Percentiles rank a stretch among this genome's conserved stretches.
Conservation (phyloP, 2,329 filamentous ascomycete genomes). For the Lizonia empirigonia region DNA sequence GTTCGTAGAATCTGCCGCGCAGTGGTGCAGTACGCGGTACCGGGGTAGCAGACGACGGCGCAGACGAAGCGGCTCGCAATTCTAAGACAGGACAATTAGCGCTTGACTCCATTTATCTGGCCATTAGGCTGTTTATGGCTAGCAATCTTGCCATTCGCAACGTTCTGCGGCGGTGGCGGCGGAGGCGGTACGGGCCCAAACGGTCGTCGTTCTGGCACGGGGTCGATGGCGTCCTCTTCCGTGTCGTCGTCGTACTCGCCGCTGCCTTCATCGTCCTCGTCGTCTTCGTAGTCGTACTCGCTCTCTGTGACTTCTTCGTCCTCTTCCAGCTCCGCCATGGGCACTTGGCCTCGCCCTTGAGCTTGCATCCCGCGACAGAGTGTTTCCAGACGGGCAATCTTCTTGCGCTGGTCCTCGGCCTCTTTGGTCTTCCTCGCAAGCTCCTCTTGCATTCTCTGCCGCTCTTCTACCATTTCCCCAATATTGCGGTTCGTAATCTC, state of each 20-base stretch:
- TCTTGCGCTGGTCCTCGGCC: slow-evolving; percentile 78
- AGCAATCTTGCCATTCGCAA: slow-evolving; percentile 43
- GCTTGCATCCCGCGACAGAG: slow-evolving; percentile 97
- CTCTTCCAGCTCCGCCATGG: slow-evolving; percentile 58
- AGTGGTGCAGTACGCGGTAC: background rate
- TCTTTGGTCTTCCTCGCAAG: slow-evolving; percentile 75
- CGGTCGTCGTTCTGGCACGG: slow-evolving; percentile 39
- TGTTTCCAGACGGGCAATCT: slow-evolving; percentile 88
- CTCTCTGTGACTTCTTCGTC: slow-evolving; percentile 59
- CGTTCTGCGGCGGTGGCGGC: slow-evolving; percentile 41
- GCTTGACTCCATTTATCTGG: slow-evolving; percentile 48
- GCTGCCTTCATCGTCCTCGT: slow-evolving; percentile 51
- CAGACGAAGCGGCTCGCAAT: background rate
- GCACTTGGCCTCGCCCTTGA: slow-evolving; percentile 78
- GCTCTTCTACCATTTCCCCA: slow-evolving; percentile 94
- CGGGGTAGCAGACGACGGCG: background rate
- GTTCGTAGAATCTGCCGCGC: slow-evolving; percentile 5
- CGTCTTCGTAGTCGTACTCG: slow-evolving; percentile 50
- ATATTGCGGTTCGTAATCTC: slow-evolving; percentile 94
- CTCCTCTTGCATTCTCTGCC: slow-evolving; percentile 74
- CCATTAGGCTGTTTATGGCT: slow-evolving; percentile 48
- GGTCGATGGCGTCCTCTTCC: slow-evolving; percentile 59
- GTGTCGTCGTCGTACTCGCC: slow-evolving; percentile 61
- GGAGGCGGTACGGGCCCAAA: slow-evolving; percentile 48
- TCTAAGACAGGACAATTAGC: slow-evolving; percentile 33